phyloP scores from a whole-genome alignment of 192 early-diverging fungal species.

The Entophlyctis helioformis region DNA sequence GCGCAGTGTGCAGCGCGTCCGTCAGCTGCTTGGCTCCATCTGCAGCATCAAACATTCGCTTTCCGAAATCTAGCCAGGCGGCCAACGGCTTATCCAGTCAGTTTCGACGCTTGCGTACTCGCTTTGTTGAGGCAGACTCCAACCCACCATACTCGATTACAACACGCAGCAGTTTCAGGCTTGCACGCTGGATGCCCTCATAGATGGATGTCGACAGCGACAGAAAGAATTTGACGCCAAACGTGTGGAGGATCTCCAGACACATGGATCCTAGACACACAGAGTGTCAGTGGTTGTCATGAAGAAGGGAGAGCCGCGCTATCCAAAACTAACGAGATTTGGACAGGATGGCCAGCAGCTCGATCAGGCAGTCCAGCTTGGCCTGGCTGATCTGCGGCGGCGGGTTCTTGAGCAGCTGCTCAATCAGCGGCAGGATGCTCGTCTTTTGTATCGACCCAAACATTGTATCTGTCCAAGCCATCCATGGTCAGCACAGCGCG shows the following conservation, averaged over 20 bases:
- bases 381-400: neutral
- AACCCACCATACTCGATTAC: too few relatives aligned
- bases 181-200: constrained; percentile 21
- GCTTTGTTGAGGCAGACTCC: neutral
- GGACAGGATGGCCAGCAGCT: constrained; percentile 16
- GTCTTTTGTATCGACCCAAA: constrained; percentile 22
- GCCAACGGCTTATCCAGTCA: too few relatives aligned
- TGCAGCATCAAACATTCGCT: neutral
- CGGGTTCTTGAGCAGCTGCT: constrained; percentile 6
- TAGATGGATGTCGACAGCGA: too few relatives aligned
- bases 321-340: too few relatives aligned
- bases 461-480: constrained; percentile 17
- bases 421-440: constrained; percentile 13
- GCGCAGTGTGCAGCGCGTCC: constrained; percentile 14
- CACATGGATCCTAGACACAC: too few relatives aligned
- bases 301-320: too few relatives aligned
- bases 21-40: constrained; percentile 27
- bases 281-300: too few relatives aligned
- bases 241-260: too few relatives aligned
- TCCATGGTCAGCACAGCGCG: too few relatives aligned
- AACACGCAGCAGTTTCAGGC: constrained; percentile 24
- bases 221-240: too few relatives aligned
- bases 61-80: too few relatives aligned
- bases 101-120: neutral
- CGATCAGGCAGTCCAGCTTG: constrained; percentile 15